phyloP scores from a whole-genome alignment of 202 grass and related monocot species.

The Eragrostis tef region DNA sequence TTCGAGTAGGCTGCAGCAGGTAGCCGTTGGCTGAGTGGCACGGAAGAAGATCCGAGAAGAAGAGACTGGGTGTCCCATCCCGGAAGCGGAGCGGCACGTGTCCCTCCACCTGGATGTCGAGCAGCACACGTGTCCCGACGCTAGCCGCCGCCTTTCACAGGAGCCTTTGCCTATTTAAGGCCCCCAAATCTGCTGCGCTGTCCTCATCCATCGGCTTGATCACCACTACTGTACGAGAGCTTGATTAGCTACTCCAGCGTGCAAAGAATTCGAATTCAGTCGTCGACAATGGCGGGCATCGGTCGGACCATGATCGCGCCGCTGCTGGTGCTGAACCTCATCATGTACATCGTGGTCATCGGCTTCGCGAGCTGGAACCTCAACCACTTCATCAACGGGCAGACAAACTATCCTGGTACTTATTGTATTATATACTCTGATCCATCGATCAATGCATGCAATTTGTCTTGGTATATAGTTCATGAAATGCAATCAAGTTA shows the following conservation, averaged over 20 bases:
- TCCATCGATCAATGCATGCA: no score
- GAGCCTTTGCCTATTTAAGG: no score
- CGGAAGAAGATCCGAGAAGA: background rate
- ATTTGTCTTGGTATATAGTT: no score
- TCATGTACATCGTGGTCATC: conserved; percentile 75
- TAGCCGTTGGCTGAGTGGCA: background rate
- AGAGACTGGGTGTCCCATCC: no score
- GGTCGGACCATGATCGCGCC: conserved; percentile 65
- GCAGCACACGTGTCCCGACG: background rate
- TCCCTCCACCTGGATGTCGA: background rate
- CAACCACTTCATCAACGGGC: conserved; percentile 83
- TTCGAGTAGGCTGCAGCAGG: no score
- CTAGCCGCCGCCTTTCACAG: background rate
- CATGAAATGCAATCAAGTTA: no score
- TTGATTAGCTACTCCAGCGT: no score
- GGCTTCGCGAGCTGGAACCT: conserved; percentile 80
- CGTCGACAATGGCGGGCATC: conserved; percentile 42
- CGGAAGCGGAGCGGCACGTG: background rate
- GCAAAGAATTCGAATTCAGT: no score
- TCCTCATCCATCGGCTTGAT: no score
- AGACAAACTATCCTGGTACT: conserved; percentile 55
- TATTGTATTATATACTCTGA: no score
- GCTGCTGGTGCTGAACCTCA: conserved; percentile 71
- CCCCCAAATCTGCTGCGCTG: no score
- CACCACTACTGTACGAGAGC: no score